Percentiles rank a stretch among this genome's conserved stretches.
Evolutionary conservation across 2,329 filamentous ascomycete genomes (phyloP).

Genomic region (Cladophialophora immunda): DNA sequence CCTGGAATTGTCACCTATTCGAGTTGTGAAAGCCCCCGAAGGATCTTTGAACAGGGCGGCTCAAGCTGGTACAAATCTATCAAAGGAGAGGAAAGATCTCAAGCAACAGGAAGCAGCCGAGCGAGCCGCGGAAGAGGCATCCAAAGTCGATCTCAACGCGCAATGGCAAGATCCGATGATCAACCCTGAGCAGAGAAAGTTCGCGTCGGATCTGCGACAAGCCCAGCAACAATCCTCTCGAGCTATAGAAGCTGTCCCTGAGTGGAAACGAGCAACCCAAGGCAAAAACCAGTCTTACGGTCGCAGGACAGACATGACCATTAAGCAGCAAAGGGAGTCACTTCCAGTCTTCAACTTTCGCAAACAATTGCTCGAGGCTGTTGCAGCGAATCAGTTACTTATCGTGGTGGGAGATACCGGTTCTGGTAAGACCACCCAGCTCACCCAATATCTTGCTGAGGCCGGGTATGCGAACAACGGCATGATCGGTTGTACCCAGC

Average conservation of each 20-base stretch:
- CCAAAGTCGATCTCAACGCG: conserved; percentile 81
- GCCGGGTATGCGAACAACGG: conserved; percentile 89
- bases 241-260: conserved; percentile 75
- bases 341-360: conserved; percentile 91
- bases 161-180: conserved; percentile 99
- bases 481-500: conserved; percentile 96
- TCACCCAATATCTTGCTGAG: conserved; percentile 95
- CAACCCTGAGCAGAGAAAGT: conserved; percentile 81
- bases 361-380: conserved; percentile 84
- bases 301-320: conserved; percentile 87
- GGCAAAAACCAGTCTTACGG: conserved; percentile 82
- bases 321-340: conserved; percentile 91
- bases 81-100: conserved; percentile 88
- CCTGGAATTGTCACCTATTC: conserved; percentile 90
- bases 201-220: conserved; percentile 84
- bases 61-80: conserved; percentile 87
- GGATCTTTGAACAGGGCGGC: conserved; percentile 97
- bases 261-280: conserved; percentile 88
- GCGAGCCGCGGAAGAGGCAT: conserved; percentile 74
- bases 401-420: conserved; percentile 98
- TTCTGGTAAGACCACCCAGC: conserved; percentile 95
- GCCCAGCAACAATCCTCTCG: conserved; percentile 66
- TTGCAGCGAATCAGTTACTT: conserved; percentile 85
- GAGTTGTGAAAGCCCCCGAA: conserved; percentile 96
- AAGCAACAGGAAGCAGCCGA: conserved; percentile 88